phyloP scores from a whole-genome alignment of 768 basidiomycete genomes.

The Rhodocollybia butyracea region DNA sequence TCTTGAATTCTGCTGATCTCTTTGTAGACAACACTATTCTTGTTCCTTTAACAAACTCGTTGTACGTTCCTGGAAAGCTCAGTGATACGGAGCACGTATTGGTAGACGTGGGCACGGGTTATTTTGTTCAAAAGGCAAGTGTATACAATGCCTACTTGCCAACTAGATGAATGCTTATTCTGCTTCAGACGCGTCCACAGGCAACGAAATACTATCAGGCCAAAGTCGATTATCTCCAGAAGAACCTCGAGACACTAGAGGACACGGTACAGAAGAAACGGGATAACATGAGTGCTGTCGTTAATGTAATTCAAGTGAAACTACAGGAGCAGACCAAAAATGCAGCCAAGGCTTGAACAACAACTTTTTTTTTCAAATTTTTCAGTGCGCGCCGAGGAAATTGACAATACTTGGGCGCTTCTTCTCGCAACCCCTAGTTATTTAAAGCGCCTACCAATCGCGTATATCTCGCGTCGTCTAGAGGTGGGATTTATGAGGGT shows the following conservation, averaged over 20 bases:
- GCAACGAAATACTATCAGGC: slow-evolving; percentile 77
- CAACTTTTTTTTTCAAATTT: no score
- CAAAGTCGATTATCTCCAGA: slow-evolving; percentile 80
- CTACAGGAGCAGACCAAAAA: slow-evolving; percentile 19
- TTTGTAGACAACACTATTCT: slow-evolving; percentile 77
- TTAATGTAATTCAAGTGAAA: slow-evolving; percentile 69
- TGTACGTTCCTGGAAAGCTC: slow-evolving; percentile 93
- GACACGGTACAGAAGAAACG: slow-evolving; percentile 89
- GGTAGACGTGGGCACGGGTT: slow-evolving; percentile 94
- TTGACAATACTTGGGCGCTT: no score
- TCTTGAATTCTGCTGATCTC: background rate
- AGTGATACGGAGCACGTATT: slow-evolving; percentile 83
- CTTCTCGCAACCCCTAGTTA: no score
- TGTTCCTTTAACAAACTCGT: slow-evolving; percentile 90
- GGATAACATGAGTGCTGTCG: slow-evolving; percentile 77
- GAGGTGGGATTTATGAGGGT: no score
- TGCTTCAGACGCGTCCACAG: slow-evolving; percentile 69
- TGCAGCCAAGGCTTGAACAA: slow-evolving; percentile 1
- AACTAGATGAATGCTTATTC: background rate
- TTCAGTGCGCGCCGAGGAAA: no score
- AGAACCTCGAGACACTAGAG: slow-evolving; percentile 84
- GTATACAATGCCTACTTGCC: background rate
- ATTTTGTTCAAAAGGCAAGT: slow-evolving; percentile 89
- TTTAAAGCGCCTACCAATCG: no score
- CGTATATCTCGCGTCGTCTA: no score